These are phyloP conservation scores for Hericium erinaceus DNA, from an alignment of 768 basidiomycete genomes.

Conservation along the genomic window DNA sequence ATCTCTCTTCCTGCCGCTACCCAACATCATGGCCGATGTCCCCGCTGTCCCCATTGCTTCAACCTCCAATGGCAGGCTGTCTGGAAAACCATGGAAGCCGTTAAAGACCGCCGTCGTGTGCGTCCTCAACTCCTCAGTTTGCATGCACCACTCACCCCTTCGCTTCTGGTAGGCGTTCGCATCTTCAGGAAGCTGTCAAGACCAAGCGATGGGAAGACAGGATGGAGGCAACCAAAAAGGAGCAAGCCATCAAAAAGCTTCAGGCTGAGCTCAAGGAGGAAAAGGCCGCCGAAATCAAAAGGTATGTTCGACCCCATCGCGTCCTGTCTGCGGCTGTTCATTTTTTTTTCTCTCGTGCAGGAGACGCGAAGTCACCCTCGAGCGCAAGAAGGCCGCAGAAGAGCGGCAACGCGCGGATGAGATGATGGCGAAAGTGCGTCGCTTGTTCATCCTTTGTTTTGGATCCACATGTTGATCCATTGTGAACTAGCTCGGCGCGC, in stretches of 20 bases:
- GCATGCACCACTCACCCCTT: constrained; percentile 5
- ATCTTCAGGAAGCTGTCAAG: constrained; percentile 55
- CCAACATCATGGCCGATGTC: background rate
- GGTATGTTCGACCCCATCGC: constrained; percentile 30
- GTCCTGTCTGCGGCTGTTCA: background rate
- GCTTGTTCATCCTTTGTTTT: background rate
- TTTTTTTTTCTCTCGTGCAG: constrained; percentile 26
- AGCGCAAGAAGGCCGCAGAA: constrained; percentile 64
- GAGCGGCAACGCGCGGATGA: constrained; percentile 60
- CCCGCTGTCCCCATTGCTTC: constrained; percentile 32
- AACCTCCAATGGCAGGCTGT: constrained; percentile 58
- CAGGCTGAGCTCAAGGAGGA: constrained; percentile 68
- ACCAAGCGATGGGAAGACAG: constrained; percentile 59
- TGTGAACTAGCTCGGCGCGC: constrained; percentile 61
- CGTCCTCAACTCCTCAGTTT: constrained; percentile 12
- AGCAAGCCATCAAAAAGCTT: constrained; percentile 63
- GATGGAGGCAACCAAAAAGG: constrained; percentile 58
- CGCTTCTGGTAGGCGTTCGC: constrained; percentile 44
- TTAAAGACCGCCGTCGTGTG: constrained; percentile 44
- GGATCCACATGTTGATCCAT: background rate
- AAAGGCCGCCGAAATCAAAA: constrained; percentile 55
- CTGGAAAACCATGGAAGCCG: constrained; percentile 63
- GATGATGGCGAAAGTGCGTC: constrained; percentile 48
- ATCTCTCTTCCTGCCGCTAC: background rate
- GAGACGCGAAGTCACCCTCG: constrained; percentile 55